Base-by-base conservation (phyloP, 805 yeast species). In the Pichia ethanolica region DNA sequence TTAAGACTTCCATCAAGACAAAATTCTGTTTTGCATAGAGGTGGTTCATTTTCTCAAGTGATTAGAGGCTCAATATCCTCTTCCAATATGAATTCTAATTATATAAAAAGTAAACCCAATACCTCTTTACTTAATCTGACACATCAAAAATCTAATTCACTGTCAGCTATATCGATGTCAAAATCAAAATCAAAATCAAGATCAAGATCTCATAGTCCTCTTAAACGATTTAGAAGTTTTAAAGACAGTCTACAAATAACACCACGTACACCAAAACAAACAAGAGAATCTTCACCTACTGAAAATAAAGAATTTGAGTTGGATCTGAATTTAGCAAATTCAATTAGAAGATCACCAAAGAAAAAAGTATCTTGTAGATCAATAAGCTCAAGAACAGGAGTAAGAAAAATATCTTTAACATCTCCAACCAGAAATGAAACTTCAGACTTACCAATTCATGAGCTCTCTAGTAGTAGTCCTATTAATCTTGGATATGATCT, bases 281-380 rank as follows among this genome's bases (percentile, higher is more conserved):
- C 14, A 27, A 26, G 42, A 5, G 42, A 38, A 35, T 33, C 46
- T 11, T 14, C 33, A 32, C 32, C 32, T 20, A 30, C 12, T 12
- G 28, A 25, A 20, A 26, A 38, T 39, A 39, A 27, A 28, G 48
- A 54, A 20, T 58, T 59, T 7, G 64, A 63, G 35, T 49, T 63
- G 10, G 63, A 63, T 41, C 56, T 65, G 36, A 64, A 63, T 37
- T 55, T 59, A 37, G 45, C 61, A 11, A 60, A 62, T 30, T 45
- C 59, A 13, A 50, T 61, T 10, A 65, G 62, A 42, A 52, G 50
- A 26, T 65, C 68, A 1, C 66, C 69, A 1, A 56, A 49, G 37
- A 58, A 48, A 27, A 48, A 44, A 38, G 8, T 6, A 7, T 44
- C 50, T 5, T 25, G 25, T 3, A 50, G 47, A 46, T 48, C 52